Conservation (phyloP, 768 basidiomycete species). For the Russula foetens region DNA sequence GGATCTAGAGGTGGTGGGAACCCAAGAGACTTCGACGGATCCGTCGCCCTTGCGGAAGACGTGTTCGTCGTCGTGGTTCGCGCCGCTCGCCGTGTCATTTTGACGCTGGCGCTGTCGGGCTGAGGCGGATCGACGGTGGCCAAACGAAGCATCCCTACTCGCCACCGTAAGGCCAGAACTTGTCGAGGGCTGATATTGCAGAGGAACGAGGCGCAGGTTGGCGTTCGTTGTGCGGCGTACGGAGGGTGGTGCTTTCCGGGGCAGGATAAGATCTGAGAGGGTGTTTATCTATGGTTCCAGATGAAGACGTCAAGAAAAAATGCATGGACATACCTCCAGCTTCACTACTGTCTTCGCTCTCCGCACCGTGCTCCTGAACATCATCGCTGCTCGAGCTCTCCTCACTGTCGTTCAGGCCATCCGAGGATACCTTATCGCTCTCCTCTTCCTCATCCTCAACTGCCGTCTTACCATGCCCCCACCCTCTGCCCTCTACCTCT, state of each 20-base stretch:
- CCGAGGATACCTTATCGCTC: slow-evolving; percentile 55
- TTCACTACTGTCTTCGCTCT: slow-evolving; percentile 38
- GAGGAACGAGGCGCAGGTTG: slow-evolving; percentile 58
- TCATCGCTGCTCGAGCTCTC: slow-evolving; percentile 1
- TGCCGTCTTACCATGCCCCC: slow-evolving; percentile 22
- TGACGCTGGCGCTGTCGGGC: slow-evolving; percentile 19
- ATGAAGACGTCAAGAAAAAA: not conserved
- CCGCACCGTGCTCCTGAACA: not conserved
- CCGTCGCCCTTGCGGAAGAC: slow-evolving; percentile 39
- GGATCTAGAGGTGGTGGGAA: slow-evolving; percentile 40
- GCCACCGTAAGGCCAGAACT: slow-evolving; percentile 27
- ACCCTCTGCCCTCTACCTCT: slow-evolving; percentile 11
- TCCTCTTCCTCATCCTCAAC: slow-evolving; percentile 61
- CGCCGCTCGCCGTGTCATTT: not conserved
- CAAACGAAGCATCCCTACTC: slow-evolving; percentile 55
- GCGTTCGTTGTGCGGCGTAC: slow-evolving; percentile 34
- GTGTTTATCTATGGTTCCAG: not conserved
- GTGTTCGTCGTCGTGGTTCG: slow-evolving; percentile 13
- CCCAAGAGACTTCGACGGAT: slow-evolving; percentile 79
- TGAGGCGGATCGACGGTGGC: slow-evolving; percentile 45
- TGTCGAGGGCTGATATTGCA: slow-evolving; percentile 37
- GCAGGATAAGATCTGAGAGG: not conserved
- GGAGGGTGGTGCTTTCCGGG: not conserved
- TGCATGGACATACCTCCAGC: slow-evolving; percentile 29
- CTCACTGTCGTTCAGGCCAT: slow-evolving; percentile 28